Evolutionary conservation across 305 asterid species (phyloP), one percentile per base, ranked within the genome.

Genomic region (Fraxinus angustifolia): DNA sequence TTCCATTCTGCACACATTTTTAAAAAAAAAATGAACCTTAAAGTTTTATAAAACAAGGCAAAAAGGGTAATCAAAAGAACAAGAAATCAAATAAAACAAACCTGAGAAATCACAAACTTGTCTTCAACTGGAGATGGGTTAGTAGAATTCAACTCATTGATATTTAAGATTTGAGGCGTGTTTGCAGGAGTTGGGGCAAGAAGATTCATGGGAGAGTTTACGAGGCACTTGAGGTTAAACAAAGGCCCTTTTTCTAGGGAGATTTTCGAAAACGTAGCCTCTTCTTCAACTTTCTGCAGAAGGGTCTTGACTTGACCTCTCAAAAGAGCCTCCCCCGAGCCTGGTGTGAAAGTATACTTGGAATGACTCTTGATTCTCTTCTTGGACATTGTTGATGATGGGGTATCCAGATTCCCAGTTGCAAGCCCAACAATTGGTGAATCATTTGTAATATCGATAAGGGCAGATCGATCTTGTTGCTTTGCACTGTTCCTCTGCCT

Each of bases 371-470:
- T 82, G 35, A 80, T 19, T 76, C 91, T 90, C 86, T 84, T 94
- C 93, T 91, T 92, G 67, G 97, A 92, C 84, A 89, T 73, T 0
- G 90, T 89, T 8, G 99, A 95, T 33, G 98, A 92, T 2, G 98
- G 98, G 42, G 98, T 94, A 81, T 85, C 91, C 3, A 91, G 82
- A 78, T 56, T 86, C 2, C 92, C 96, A 88, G 83, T 88, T 1
- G 99, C 97, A 72, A 95, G 88, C 56, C 99, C 99, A 11, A 94
- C 96, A 42, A 95, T 94, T 0, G 99, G 99, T 0, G 99, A 95
- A 81, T 95, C 98, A 10, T 94, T 95, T 2, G 98, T 95, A 65
- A 94, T 94, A 40, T 95, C 99, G 2, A 94, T 65, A 0, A 94
- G 92, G 0, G 95, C 97, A 68, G 74, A 68, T 65, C 73, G 35